Percentiles rank a stretch among this genome's conserved stretches.
phyloP scores from a whole-genome alignment of 202 grass and related monocot genomes.

The Dendrocalamus latiflorus region DNA sequence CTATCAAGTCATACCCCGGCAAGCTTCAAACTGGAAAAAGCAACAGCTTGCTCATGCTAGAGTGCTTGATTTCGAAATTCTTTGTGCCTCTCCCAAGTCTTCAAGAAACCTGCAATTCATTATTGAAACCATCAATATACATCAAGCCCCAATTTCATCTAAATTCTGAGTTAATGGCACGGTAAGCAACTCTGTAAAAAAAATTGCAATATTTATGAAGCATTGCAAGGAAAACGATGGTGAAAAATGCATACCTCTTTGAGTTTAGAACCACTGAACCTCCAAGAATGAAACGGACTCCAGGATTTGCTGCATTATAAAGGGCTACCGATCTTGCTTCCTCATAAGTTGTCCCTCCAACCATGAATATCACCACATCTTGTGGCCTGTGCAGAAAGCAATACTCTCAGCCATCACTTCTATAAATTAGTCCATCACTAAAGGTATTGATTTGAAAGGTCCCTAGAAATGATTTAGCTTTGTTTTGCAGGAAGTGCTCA shows the following conservation, averaged over 20 bases:
- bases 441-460: neutral
- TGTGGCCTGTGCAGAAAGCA: conserved; percentile 65
- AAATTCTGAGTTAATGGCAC: neutral
- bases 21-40: neutral
- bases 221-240: neutral
- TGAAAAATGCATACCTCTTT: conserved; percentile 49
- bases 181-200: neutral
- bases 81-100: conserved; percentile 91
- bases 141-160: neutral
- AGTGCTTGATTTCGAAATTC: conserved; percentile 68
- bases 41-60: conserved; percentile 27
- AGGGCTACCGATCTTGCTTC: conserved; percentile 83
- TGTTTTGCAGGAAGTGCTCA: neutral
- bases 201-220: neutral
- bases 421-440: neutral
- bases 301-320: conserved; percentile 69
- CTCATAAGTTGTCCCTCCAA: conserved; percentile 95
- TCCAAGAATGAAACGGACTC: conserved; percentile 91
- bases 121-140: conserved; percentile 17
- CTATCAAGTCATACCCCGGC: neutral
- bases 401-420: neutral
- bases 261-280: conserved; percentile 89
- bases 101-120: conserved; percentile 75
- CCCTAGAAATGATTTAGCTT: conserved; percentile 3
- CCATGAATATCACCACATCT: conserved; percentile 95